Conservation (phyloP, 2,329 filamentous ascomycete species). For the Xylariomycetidae sp. region DNA sequence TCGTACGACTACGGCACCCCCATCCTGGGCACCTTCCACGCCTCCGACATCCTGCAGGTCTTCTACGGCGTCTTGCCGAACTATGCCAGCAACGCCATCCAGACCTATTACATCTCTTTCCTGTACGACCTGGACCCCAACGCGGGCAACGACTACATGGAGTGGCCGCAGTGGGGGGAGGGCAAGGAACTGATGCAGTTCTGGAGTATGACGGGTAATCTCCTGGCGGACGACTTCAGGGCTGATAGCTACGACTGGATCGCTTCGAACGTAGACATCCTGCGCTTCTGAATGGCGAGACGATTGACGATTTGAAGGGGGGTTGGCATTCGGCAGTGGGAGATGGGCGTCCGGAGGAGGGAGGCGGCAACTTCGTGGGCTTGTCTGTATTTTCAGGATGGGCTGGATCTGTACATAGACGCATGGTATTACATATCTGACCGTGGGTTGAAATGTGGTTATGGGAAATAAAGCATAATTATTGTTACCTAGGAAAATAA, state of each 20-base stretch:
- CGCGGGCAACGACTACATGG: slow-evolving; percentile 28
- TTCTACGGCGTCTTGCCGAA: slow-evolving; percentile 63
- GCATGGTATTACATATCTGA: no score
- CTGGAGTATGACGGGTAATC: slow-evolving; percentile 10
- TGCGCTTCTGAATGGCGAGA: slow-evolving; percentile 16
- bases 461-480: no score
- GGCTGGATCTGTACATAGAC: no score
- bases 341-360: no score
- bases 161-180: slow-evolving; percentile 41
- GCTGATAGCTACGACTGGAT: slow-evolving; percentile 15
- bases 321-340: no score
- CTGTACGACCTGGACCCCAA: slow-evolving; percentile 69
- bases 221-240: slow-evolving; percentile 24
- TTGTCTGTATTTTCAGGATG: no score
- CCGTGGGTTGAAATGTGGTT: no score
- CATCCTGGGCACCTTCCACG: slow-evolving; percentile 73
- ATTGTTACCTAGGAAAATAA: no score
- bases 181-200: slow-evolving; percentile 36
- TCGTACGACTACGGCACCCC: slow-evolving; percentile 69
- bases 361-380: no score
- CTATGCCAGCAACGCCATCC: slow-evolving; percentile 54
- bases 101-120: slow-evolving; percentile 70
- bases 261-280: slow-evolving; percentile 6
- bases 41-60: slow-evolving; percentile 62
- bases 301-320: no score